Evolutionary conservation across 2,329 filamentous ascomycete genomes (phyloP), one percentile per base, ranked within the genome.

Genomic region (Exserohilum turcica): DNA sequence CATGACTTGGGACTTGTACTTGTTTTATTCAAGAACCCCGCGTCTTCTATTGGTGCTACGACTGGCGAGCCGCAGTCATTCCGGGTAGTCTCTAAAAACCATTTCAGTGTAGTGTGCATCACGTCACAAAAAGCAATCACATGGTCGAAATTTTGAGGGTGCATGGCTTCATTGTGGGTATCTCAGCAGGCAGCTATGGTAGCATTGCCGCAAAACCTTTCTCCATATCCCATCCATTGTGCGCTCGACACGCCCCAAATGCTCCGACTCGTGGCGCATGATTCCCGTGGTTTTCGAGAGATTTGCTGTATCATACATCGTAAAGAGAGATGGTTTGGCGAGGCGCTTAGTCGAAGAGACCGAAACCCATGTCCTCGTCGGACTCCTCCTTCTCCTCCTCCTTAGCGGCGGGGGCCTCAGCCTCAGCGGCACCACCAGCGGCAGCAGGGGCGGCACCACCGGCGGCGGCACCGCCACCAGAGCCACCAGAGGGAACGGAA

Each of bases 401-500:
- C 78, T 87, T 86, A 75, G 83, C 84, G 67, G 84, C 80, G 61
- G 78, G 85, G 67, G 71, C 72, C 68, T 76, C 51, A 7, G 21
- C 21, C 51, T 54, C 77, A 54, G 73, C 76, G 32, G 70, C 64
- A 52, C 84, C 86, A 67, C 81, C 87, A 69, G 80, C 86, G 69
- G 81, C 90, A 70, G 81, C 89, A 74, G 82, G 90, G 75, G 80
- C 88, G 76, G 81, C 86, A 77, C 82, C 79, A 66, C 81, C 80
- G 66, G 81, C 84, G 72, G 82, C 82, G 73, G 81, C 82, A 71
- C 83, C 90, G 79, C 84, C 90, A 79, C 84, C 90, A 75, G 82
- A 85, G 79, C 92, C 92, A 74, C 92, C 94, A 74, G 90, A 91
- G 80, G 94, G 92, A 76, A 99, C 93, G 80, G 93, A 97, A 72